phyloP scores from a whole-genome alignment of 257 asterid species.

The Gentiana dahurica region DNA sequence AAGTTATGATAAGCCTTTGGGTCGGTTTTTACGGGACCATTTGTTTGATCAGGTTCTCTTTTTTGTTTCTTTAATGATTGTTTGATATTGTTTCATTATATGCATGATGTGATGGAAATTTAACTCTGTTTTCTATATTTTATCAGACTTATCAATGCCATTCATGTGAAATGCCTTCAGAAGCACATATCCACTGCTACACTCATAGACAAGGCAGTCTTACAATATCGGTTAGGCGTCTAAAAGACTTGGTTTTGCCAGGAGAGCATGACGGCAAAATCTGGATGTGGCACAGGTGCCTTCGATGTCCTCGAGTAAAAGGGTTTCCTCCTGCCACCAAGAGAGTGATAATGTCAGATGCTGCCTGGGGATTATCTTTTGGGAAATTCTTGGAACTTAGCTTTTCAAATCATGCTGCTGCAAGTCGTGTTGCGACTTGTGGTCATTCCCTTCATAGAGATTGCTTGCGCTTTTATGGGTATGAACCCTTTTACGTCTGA shows the following conservation, averaged over 20 bases:
- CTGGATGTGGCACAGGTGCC: constrained; percentile 93
- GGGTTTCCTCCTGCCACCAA: constrained; percentile 65
- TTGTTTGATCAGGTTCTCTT: constrained; percentile 62
- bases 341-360: constrained; percentile 66
- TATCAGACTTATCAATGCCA: constrained; percentile 46
- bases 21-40: constrained; percentile 53
- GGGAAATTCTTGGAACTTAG: constrained; percentile 76
- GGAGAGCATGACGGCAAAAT: constrained; percentile 62
- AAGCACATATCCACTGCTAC: constrained; percentile 68
- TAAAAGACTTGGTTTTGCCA: constrained; percentile 40
- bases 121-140: constrained; percentile 10
- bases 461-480: constrained; percentile 85
- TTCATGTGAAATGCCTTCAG: constrained; percentile 68
- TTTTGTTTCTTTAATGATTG: constrained; percentile 2
- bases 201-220: constrained; percentile 76
- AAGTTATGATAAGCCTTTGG: constrained; percentile 65
- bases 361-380: constrained; percentile 73
- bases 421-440: constrained; percentile 74
- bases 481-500: constrained; percentile 5
- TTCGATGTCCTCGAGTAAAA: constrained; percentile 56
- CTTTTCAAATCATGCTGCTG: constrained; percentile 82
- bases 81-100: background rate
- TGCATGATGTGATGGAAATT: background rate
- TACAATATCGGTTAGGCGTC: constrained; percentile 54
- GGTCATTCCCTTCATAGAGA: constrained; percentile 86